A percentile compares a stretch with the other conserved stretches of the same genome.
Conservation (phyloP, 2,329 filamentous ascomycete genomes). For the Sordariomycetes sp. region DNA sequence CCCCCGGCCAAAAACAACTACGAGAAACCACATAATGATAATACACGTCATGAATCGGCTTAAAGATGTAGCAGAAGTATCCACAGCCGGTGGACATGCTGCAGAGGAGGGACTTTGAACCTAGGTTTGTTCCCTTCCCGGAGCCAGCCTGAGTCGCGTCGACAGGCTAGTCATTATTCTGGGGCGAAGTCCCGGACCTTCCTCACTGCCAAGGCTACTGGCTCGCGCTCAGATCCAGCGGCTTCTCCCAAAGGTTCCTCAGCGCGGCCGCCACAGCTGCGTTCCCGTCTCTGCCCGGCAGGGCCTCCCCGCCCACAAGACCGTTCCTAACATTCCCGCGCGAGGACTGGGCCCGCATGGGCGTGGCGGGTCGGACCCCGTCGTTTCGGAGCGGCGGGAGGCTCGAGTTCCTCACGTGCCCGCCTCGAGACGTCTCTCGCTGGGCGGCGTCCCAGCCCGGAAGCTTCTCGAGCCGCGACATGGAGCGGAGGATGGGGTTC, state of each 20-base stretch:
- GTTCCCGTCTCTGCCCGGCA: conserved; percentile 25
- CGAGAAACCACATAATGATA: not conserved
- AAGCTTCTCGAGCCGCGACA: conserved; percentile 28
- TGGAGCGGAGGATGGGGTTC: conserved; percentile 56
- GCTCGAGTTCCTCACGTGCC: not conserved
- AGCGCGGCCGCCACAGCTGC: conserved; percentile 40
- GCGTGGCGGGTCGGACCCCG: not conserved
- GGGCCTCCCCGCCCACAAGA: conserved; percentile 26
- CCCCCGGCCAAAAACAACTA: not conserved
- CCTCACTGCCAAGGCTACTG: conserved; percentile 15
- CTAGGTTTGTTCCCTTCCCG: too few relatives aligned
- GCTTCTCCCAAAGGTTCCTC: conserved; percentile 52
- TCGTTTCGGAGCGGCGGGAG: not conserved
- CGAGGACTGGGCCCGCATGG: conserved; percentile 25
- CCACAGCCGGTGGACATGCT: too few relatives aligned
- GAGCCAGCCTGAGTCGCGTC: too few relatives aligned
- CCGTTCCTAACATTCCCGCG: conserved; percentile 25
- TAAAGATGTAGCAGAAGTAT: not conserved
- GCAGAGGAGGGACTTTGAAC: too few relatives aligned
- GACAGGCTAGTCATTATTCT: too few relatives aligned
- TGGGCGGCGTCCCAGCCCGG: not conserved
- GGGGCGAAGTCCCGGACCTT: not conserved
- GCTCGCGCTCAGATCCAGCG: conserved; percentile 44
- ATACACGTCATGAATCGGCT: not conserved
- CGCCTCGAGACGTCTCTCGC: not conserved